These are phyloP conservation scores for Tremellales sp. DNA, from an alignment of 1,284 basidiomycete genomes.

Conservation along the genomic window DNA sequence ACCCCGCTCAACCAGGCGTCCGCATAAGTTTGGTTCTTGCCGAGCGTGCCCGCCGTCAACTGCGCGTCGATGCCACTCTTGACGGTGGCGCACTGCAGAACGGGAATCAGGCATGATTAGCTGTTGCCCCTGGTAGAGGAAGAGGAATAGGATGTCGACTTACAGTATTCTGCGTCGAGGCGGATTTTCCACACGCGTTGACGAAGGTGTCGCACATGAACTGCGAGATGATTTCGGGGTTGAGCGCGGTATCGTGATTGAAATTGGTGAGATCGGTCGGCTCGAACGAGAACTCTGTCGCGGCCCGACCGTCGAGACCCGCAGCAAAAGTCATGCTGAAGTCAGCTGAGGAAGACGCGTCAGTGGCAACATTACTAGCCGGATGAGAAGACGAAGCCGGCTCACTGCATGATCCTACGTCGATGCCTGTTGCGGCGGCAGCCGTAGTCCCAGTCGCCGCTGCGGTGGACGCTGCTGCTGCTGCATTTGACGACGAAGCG, in stretches of 20 bases:
- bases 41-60: conserved; percentile 20
- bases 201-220: conserved; percentile 43
- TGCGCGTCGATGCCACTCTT: conserved; percentile 24
- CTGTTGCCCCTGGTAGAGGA: conserved; percentile 4
- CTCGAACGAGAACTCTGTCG: conserved; percentile 49
- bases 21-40: conserved; percentile 27
- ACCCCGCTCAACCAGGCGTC: conserved; percentile 35
- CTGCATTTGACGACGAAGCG: conserved; percentile 7
- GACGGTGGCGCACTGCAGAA: conserved; percentile 19
- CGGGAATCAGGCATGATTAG: background rate
- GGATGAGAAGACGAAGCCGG: background rate
- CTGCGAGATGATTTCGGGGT: conserved; percentile 55
- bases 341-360: conserved; percentile 15
- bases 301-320: conserved; percentile 59
- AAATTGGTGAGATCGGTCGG: conserved; percentile 26
- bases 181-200: conserved; percentile 37
- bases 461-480: conserved; percentile 10
- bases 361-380: background rate
- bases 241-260: conserved; percentile 49
- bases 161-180: conserved; percentile 21
- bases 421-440: conserved; percentile 13
- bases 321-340: conserved; percentile 58
- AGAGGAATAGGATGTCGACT: conserved; percentile 2
- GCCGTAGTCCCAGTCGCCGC: background rate
- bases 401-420: conserved; percentile 23